Conservation (phyloP, 75 land plant species). For the Selaginella moellendorffii region DNA sequence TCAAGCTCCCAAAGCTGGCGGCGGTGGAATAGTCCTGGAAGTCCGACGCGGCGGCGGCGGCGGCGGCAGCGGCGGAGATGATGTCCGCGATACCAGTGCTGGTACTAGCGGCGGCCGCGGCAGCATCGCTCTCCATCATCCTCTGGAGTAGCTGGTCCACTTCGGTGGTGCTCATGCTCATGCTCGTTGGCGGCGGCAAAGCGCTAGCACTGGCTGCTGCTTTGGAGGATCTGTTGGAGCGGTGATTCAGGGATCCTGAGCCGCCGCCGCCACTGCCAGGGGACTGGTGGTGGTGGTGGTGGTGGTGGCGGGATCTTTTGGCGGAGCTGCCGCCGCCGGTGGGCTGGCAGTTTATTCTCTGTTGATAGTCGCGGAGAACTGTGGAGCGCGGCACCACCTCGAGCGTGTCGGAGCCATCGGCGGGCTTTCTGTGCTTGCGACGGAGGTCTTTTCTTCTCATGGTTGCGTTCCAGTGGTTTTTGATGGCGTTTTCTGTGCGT, state of each 20-base stretch:
- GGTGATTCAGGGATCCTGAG: background rate
- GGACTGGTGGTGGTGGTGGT: no score
- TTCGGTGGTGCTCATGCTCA: background rate
- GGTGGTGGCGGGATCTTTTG: background rate
- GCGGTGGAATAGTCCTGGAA: no score
- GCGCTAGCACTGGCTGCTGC: background rate
- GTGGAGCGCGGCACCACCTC: background rate
- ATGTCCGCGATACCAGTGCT: background rate
- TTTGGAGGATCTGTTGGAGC: background rate
- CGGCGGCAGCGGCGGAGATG: background rate
- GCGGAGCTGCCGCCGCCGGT: background rate
- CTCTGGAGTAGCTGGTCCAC: background rate
- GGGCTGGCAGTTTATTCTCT: background rate
- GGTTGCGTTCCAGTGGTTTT: conserved; percentile 88
- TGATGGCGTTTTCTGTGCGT: conserved; percentile 67
- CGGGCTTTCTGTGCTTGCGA: conserved; percentile 9
- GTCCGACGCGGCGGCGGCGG: background rate
- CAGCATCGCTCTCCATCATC: background rate
- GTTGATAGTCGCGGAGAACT: background rate
- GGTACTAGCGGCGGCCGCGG: no score
- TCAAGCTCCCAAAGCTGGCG: no score
- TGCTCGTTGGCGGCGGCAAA: background rate
- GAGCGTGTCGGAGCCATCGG: background rate
- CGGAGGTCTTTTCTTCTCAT: conserved; percentile 43
- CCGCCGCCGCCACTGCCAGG: background rate